phyloP scores from a whole-genome alignment of 345 rosid genomes.

The Citrus glauca region DNA sequence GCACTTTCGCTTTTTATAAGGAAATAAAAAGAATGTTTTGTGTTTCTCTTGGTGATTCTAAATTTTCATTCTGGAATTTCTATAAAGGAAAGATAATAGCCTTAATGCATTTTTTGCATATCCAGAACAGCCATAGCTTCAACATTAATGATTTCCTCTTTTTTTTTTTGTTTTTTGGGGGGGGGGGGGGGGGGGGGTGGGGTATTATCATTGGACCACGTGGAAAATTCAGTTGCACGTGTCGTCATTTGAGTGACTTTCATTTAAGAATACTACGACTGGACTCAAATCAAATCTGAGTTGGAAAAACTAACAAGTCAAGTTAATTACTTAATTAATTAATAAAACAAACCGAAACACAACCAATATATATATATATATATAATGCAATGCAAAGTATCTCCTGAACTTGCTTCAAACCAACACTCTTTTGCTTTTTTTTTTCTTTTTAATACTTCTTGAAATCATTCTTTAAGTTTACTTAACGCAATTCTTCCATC shows the following conservation, averaged over 20 bases:
- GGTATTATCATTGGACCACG: too few species aligned
- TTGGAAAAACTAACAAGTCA: background rate
- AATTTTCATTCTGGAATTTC: background rate
- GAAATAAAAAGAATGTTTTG: background rate
- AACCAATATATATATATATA: background rate
- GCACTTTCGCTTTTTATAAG: too few species aligned
- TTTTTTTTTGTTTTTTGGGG: too few species aligned
- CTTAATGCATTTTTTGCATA: too few species aligned
- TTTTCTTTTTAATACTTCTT: background rate
- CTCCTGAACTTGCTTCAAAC: background rate
- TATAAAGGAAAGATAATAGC: too few species aligned
- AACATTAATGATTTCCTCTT: too few species aligned
- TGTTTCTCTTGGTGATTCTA: background rate
- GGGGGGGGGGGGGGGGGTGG: too few species aligned
- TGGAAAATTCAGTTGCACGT: too few species aligned
- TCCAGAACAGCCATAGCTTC: background rate
- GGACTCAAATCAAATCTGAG: too few species aligned
- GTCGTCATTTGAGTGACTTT: too few species aligned
- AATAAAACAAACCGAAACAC: background rate
- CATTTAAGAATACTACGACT: too few species aligned
- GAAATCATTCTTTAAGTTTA: slow-evolving; percentile 1
- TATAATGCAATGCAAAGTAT: background rate
- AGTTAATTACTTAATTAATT: background rate
- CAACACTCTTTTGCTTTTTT: background rate
- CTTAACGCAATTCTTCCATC: background rate